phyloP scores from a whole-genome alignment of 2,329 filamentous ascomycete genomes.

The Alternaria gansuensis region DNA sequence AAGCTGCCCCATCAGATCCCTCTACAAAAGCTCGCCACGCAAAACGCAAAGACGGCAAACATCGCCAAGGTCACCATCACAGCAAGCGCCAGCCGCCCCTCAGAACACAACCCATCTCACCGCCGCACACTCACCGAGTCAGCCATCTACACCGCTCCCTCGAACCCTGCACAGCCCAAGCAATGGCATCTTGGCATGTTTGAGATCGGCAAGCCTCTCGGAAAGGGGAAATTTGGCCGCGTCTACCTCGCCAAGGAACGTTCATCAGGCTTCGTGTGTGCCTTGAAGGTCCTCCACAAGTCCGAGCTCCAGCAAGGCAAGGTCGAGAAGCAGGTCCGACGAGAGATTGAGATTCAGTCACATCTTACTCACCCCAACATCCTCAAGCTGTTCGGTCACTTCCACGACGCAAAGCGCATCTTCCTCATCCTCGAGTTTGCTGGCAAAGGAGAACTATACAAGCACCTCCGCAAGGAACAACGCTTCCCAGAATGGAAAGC shows the following conservation, averaged over 20 bases:
- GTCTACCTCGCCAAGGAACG: slow-evolving; percentile 87
- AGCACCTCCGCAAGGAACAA: slow-evolving; percentile 80
- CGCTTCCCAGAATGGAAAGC: slow-evolving; percentile 87
- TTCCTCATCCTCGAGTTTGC: slow-evolving; percentile 90
- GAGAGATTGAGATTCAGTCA: slow-evolving; percentile 89
- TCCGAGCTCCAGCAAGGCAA: slow-evolving; percentile 79
- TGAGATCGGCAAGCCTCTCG: slow-evolving; percentile 85
- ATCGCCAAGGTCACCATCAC: slow-evolving; percentile 72
- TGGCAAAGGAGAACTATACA: slow-evolving; percentile 86
- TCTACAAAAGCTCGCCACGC: slow-evolving; percentile 85
- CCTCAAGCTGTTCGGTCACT: slow-evolving; percentile 83
- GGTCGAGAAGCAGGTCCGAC: slow-evolving; percentile 85
- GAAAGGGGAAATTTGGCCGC: slow-evolving; percentile 87
- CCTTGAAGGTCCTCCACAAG: slow-evolving; percentile 87
- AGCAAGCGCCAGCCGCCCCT: slow-evolving; percentile 59
- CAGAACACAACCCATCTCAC: slow-evolving; percentile 51
- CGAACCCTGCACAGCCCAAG: slow-evolving; percentile 44
- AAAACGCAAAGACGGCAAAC: slow-evolving; percentile 65
- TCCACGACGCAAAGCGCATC: slow-evolving; percentile 87
- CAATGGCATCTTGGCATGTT: slow-evolving; percentile 92
- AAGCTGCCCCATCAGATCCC: slow-evolving; percentile 76
- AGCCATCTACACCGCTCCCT: slow-evolving; percentile 54
- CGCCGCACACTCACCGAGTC: slow-evolving; percentile 59
- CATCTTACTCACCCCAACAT: slow-evolving; percentile 89
- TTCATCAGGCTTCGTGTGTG: slow-evolving; percentile 81